Conservation (phyloP, 352 stramenopile species). For the Pythium plurisporium region DNA sequence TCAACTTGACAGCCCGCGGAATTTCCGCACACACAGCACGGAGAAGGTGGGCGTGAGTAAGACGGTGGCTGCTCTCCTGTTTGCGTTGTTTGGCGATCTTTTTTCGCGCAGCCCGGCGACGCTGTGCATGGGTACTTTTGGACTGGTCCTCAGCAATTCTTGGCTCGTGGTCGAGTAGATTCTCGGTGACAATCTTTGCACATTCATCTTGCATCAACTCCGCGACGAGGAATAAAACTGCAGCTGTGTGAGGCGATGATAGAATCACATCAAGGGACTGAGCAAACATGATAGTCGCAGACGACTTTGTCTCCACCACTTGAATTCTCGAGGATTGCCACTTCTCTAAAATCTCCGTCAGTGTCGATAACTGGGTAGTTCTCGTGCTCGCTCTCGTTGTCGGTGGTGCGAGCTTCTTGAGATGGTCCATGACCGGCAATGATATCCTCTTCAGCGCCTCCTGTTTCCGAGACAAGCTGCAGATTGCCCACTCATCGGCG, state of each 20-base stretch:
- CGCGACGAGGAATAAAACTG: slow-evolving; percentile 62
- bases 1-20: slow-evolving; percentile 20
- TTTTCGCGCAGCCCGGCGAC: slow-evolving; percentile 57
- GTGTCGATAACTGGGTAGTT: neutral
- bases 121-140: slow-evolving; percentile 28
- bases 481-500: slow-evolving; percentile 31
- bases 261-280: slow-evolving; percentile 10
- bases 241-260: slow-evolving; percentile 38
- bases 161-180: slow-evolving; percentile 14
- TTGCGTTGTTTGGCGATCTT: slow-evolving; percentile 64
- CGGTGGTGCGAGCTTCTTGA: slow-evolving; percentile 16
- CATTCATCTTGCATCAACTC: slow-evolving; percentile 74
- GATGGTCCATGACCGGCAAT: slow-evolving; percentile 15
- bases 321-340: slow-evolving; percentile 1
- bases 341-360: slow-evolving; percentile 1
- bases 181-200: slow-evolving; percentile 57
- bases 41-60: slow-evolving; percentile 36
- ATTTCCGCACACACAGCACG: slow-evolving; percentile 43
- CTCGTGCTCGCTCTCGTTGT: slow-evolving; percentile 7
- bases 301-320: neutral
- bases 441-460: slow-evolving; percentile 10
- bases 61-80: slow-evolving; percentile 30
- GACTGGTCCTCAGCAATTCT: neutral
- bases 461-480: slow-evolving; percentile 11
- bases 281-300: slow-evolving; percentile 5